Evolutionary conservation across 179 eudicot species (phyloP).

Genomic region (Corrigiola litoralis): DNA sequence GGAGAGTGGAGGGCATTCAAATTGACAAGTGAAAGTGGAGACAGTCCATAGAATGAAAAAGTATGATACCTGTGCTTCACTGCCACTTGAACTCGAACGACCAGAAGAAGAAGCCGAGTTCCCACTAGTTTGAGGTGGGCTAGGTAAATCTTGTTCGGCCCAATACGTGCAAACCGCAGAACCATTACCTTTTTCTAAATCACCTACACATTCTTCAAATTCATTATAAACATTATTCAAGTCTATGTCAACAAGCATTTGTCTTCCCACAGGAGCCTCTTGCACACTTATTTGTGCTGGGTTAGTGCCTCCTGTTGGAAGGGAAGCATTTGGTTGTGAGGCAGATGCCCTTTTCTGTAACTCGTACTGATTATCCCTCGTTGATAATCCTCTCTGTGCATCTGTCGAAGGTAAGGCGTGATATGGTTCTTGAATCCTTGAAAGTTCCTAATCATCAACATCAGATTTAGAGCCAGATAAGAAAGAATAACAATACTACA

Average conservation of each 20-base stretch:
- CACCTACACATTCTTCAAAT: constrained; percentile 48
- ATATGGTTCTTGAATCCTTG: constrained; percentile 29
- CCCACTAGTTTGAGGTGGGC: constrained; percentile 76
- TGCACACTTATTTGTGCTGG: constrained; percentile 26
- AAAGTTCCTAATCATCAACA: constrained; percentile 35
- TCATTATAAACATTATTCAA: constrained; percentile 66
- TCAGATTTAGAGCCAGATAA: constrained; percentile 12
- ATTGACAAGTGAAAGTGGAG: background rate
- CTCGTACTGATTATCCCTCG: constrained; percentile 22
- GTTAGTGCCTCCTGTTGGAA: constrained; percentile 25
- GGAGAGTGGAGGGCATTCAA: too few relatives aligned
- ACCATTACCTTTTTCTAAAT: constrained; percentile 28
- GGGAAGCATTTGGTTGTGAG: constrained; percentile 21
- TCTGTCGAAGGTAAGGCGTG: constrained; percentile 22
- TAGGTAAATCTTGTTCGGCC: constrained; percentile 46
- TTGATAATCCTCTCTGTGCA: constrained; percentile 18
- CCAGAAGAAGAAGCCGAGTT: constrained; percentile 61
- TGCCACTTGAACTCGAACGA: constrained; percentile 71
- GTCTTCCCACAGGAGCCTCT: constrained; percentile 29
- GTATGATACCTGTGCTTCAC: constrained; percentile 65
- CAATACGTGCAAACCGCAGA: constrained; percentile 30
- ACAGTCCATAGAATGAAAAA: background rate
- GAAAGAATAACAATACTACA: background rate
- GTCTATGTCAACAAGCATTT: constrained; percentile 47
- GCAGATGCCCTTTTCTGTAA: constrained; percentile 26